Evolutionary conservation across 129 eudicot species (phyloP), one percentile per base, ranked within the genome.

Genomic region (Flaveria linearis): DNA sequence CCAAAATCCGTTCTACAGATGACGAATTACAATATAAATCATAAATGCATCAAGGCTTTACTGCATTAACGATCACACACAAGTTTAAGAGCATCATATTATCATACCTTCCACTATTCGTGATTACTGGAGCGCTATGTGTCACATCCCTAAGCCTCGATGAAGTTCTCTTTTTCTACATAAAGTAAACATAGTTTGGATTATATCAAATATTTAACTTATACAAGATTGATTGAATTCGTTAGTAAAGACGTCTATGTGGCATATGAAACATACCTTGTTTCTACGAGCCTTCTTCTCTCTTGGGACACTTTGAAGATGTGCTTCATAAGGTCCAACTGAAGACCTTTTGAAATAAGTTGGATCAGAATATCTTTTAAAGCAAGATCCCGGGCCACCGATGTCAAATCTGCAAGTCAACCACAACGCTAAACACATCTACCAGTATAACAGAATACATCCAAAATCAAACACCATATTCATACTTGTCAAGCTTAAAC

Each of bases 321-420:
- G 76, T 61, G 82, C 80, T 78, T 77, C 96, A 80, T 80, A 85
- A 20, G 84, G 85, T 42, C 88, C 84, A 68, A 75, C 85, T 67
- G 97, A 89, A 75, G 92, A 83, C 74, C 89, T 85, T 80, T 78
- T 87, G 36, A 95, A 95, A 85, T 91, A 91, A 74, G 92, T 86
- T 71, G 99, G 99, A 84, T 95, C 99, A 57, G 99, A 89, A 82
- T 95, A 95, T 83, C 96, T 88, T 83, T 80, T 91, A 69, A 95
- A 85, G 86, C 97, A 95, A 81, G 99, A 89, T 82, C 99, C 99
- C 23, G 96, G 94, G 14, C 96, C 97, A 70, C 92, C 96, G n/a
- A 86, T 77, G 80, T 95, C 99, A 82, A 89, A 95, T 85, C 99
- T 95, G 84, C 75, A 86, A 77, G 58, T 70, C 65, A 80, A 75